phyloP scores from a whole-genome alignment of 441 rosid species.

The Pelargonium australe region DNA sequence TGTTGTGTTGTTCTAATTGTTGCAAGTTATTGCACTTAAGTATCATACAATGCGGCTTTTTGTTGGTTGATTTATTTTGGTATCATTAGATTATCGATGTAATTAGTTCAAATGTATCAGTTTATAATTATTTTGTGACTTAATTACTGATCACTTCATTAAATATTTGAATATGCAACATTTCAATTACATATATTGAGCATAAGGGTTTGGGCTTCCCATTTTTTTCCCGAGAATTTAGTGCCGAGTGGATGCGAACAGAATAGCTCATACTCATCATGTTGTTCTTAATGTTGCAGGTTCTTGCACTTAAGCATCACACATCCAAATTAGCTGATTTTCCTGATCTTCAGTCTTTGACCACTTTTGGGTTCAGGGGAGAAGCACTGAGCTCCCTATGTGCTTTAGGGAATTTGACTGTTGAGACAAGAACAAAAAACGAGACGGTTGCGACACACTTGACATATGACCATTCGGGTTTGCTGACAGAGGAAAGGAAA shows the following conservation, averaged over 20 bases:
- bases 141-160: too few relatives aligned
- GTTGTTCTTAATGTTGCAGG: slow-evolving; percentile 32
- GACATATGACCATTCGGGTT: slow-evolving; percentile 78
- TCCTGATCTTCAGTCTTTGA: slow-evolving; percentile 65
- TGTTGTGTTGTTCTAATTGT: not conserved
- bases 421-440: slow-evolving; percentile 70
- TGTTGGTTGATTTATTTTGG: too few relatives aligned
- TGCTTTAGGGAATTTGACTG: slow-evolving; percentile 66
- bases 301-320: slow-evolving; percentile 85
- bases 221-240: too few relatives aligned
- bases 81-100: too few relatives aligned
- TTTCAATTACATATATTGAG: too few relatives aligned
- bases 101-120: too few relatives aligned
- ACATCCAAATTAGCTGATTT: slow-evolving; percentile 82
- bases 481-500: slow-evolving; percentile 57
- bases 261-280: not conserved
- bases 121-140: too few relatives aligned
- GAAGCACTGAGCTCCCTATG: slow-evolving; percentile 98
- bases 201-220: too few relatives aligned
- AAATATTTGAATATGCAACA: too few relatives aligned
- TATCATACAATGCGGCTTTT: slow-evolving; percentile 48
- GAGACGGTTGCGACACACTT: slow-evolving; percentile 76
- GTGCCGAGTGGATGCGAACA: too few relatives aligned
- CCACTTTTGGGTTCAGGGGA: slow-evolving; percentile 91
- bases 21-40: slow-evolving; percentile 75